These are phyloP conservation scores for Trametes gibbosa DNA, from an alignment of 768 basidiomycete species.

Conservation along the genomic window DNA sequence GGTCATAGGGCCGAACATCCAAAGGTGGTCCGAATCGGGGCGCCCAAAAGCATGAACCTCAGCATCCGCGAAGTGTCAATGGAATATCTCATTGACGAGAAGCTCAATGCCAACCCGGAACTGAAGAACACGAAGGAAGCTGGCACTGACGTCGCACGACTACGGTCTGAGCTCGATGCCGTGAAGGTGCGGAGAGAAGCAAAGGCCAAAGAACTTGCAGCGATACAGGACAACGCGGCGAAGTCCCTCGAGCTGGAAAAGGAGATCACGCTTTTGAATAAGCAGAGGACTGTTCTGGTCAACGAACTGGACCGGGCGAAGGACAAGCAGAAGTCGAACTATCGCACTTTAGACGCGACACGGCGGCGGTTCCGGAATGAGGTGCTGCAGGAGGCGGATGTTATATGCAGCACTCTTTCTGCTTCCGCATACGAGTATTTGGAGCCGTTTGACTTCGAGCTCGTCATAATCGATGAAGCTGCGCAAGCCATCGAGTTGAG, in stretches of 20 bases:
- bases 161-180: slow-evolving; percentile 68
- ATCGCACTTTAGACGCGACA: slow-evolving; percentile 78
- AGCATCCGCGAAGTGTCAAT: slow-evolving; percentile 84
- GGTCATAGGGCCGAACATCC: slow-evolving; percentile 53
- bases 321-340: slow-evolving; percentile 80
- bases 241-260: slow-evolving; percentile 57
- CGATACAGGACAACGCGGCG: slow-evolving; percentile 54
- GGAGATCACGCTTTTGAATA: slow-evolving; percentile 66
- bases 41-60: slow-evolving; percentile 68
- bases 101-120: slow-evolving; percentile 46
- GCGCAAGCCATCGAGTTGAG: slow-evolving; percentile 96
- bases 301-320: slow-evolving; percentile 72
- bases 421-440: slow-evolving; percentile 90
- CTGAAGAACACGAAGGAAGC: slow-evolving; percentile 46
- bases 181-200: slow-evolving; percentile 57
- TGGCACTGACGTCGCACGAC: slow-evolving; percentile 51
- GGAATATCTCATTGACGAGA: slow-evolving; percentile 82
- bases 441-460: slow-evolving; percentile 84
- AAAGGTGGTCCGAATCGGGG: slow-evolving; percentile 90
- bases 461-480: slow-evolving; percentile 97
- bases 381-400: slow-evolving; percentile 85
- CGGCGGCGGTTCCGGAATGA: slow-evolving; percentile 70
- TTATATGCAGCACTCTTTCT: slow-evolving; percentile 91
- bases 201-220: slow-evolving; percentile 60
- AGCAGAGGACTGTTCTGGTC: slow-evolving; percentile 59